These are phyloP conservation scores for Nematocida major DNA, from an alignment of 371 early-diverging fungal species.

Conservation along the genomic window DNA sequence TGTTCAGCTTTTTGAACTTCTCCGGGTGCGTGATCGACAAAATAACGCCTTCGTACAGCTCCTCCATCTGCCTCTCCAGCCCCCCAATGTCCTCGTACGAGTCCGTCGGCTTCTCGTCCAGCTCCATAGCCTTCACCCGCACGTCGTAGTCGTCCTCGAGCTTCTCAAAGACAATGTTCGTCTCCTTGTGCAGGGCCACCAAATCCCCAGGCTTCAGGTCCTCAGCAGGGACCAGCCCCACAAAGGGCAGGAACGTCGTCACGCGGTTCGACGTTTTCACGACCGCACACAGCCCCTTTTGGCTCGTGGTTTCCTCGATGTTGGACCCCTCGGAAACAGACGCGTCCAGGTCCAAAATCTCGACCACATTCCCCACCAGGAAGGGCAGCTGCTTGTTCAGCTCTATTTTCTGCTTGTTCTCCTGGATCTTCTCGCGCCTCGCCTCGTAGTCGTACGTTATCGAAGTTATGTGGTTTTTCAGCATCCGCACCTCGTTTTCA, in stretches of 20 bases:
- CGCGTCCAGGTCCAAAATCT: conserved; percentile 67
- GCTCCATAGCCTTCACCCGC: conserved; percentile 98
- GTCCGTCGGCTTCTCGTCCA: conserved; percentile 97
- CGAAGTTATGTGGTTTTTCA: conserved; percentile 57
- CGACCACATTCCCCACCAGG: conserved; percentile 93
- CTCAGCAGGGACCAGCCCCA: conserved; percentile 85
- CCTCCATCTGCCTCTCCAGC: conserved; percentile 92
- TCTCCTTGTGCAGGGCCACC: conserved; percentile 99
- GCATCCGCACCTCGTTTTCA: conserved; percentile 59
- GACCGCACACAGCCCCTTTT: conserved; percentile 90
- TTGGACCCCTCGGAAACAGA: conserved; percentile 78
- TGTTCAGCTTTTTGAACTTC: conserved; percentile 87
- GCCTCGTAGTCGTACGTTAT: conserved; percentile 62
- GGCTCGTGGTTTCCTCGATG: conserved; percentile 77
- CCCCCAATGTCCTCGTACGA: conserved; percentile 97
- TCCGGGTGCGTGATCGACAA: conserved; percentile 96
- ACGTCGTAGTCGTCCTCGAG: conserved; percentile 96
- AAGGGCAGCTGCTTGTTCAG: conserved; percentile 95
- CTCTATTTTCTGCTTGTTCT: conserved; percentile 95
- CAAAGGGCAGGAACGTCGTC: conserved; percentile 75
- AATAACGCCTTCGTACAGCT: conserved; percentile 93
- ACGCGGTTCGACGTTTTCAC: conserved; percentile 75
- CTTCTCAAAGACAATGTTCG: conserved; percentile 89
- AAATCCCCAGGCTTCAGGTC: conserved; percentile 90
- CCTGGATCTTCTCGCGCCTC: conserved; percentile 81